Percentiles rank a stretch among this genome's conserved stretches.
These are phyloP conservation scores for Infundibulicybe gibba DNA, from an alignment of 768 basidiomycete species.

Conservation along the genomic window DNA sequence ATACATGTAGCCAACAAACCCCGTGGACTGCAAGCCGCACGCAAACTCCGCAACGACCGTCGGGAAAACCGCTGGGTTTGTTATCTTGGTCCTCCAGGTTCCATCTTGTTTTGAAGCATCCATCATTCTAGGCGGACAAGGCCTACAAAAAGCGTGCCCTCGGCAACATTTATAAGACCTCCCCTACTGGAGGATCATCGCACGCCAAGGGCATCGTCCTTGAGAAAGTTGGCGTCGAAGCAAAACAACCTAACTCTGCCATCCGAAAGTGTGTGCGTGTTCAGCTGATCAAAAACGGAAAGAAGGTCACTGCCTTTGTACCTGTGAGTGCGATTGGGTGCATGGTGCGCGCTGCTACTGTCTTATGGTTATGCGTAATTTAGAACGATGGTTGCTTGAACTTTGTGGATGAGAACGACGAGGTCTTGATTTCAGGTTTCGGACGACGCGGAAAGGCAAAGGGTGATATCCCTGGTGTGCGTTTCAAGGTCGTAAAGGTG, in stretches of 20 bases:
- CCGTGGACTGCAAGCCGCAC: constrained; percentile 97
- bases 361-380: constrained; percentile 1
- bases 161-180: constrained; percentile 99
- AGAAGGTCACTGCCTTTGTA: constrained; percentile 99
- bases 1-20: constrained; percentile 85
- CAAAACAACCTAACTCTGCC: constrained; percentile 99
- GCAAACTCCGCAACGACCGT: constrained; percentile 93
- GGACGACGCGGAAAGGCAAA: constrained; percentile 99
- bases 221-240: constrained; percentile 99
- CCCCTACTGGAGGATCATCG: constrained; percentile 97
- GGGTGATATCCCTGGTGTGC: constrained; percentile 99
- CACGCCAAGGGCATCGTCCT: constrained; percentile 99
- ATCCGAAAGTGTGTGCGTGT: constrained; percentile 99
- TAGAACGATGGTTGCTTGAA: constrained; percentile 97
- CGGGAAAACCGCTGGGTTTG: constrained; percentile 96
- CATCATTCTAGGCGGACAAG: constrained; percentile 79
- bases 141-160: constrained; percentile 99
- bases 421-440: constrained; percentile 99
- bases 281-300: constrained; percentile 99
- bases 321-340: constrained; percentile 55
- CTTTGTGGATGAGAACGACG: constrained; percentile 99
- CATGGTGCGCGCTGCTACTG: not conserved
- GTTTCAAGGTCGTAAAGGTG: constrained; percentile 99
- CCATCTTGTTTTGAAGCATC: constrained; percentile 5
- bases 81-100: constrained; percentile 10